phyloP scores from a whole-genome alignment of 257 asterid genomes.

The Henckelia pumila region DNA sequence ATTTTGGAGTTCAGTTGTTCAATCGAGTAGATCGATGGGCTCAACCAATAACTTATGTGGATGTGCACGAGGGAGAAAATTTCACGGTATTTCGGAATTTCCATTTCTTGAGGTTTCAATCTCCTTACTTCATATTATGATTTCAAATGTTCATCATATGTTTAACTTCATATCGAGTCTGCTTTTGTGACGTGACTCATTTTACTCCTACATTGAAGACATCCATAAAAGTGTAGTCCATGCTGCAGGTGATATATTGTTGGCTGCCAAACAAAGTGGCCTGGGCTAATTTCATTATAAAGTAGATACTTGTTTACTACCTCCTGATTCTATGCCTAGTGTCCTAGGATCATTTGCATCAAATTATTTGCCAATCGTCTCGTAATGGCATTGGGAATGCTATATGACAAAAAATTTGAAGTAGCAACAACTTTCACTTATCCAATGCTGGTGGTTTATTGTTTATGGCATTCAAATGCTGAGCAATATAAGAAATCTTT shows the following conservation, averaged over 20 bases:
- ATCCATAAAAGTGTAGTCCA: not conserved
- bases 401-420: no score
- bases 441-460: not conserved
- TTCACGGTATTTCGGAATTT: constrained; percentile 77
- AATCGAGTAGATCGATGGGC: constrained; percentile 83
- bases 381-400: not conserved
- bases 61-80: constrained; percentile 63
- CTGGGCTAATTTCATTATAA: not conserved
- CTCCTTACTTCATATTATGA: constrained; percentile 1
- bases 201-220: not conserved
- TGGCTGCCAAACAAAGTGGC: not conserved
- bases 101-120: constrained; percentile 12
- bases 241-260: not conserved
- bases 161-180: not conserved
- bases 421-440: not conserved
- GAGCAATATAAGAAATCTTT: not conserved
- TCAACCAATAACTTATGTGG: constrained; percentile 85
- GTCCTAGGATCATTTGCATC: not conserved
- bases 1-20: constrained; percentile 59
- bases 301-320: not conserved
- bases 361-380: not conserved
- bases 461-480: not conserved
- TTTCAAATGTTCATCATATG: not conserved
- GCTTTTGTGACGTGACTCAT: no score
- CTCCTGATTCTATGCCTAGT: not conserved